Evolutionary conservation across 2,329 filamentous ascomycete genomes (phyloP).

Genomic region (Fusarium veterinarium): DNA sequence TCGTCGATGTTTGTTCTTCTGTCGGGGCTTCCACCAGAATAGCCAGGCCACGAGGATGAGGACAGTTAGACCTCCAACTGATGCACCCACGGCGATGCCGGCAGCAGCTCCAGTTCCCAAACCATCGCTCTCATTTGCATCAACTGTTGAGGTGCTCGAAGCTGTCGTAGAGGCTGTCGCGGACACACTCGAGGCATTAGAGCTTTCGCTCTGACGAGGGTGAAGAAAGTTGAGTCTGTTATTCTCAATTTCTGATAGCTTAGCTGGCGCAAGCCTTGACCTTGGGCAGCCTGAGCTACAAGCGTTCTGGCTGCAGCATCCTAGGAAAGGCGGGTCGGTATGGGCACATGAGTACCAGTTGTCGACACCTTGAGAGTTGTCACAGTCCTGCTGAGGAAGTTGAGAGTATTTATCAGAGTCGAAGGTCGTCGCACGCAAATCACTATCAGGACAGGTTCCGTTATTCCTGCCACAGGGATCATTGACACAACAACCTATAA

Average conservation of each 20-base stretch:
- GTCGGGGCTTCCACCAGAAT: slow-evolving; percentile 40
- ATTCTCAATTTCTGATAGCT: slow-evolving; percentile 18
- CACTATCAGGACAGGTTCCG: slow-evolving; percentile 49
- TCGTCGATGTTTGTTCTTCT: slow-evolving; percentile 28
- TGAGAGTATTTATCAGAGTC: slow-evolving; percentile 43
- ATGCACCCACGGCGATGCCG: slow-evolving; percentile 37
- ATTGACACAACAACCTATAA: slow-evolving; percentile 55
- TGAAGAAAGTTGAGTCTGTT: slow-evolving; percentile 32
- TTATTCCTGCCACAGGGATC: slow-evolving; percentile 49
- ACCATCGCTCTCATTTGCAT: slow-evolving; percentile 2
- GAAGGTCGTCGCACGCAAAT: slow-evolving; percentile 49
- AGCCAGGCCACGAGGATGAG: slow-evolving; percentile 33
- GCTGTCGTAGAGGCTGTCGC: slow-evolving; percentile 9
- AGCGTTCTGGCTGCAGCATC: slow-evolving; percentile 50
- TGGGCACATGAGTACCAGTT: slow-evolving; percentile 53
- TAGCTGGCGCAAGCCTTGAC: slow-evolving; percentile 22
- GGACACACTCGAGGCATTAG: slow-evolving; percentile 5
- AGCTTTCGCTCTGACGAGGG: slow-evolving; percentile 7
- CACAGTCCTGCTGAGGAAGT: slow-evolving; percentile 51
- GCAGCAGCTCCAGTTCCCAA: slow-evolving; percentile 37
- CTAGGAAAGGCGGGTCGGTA: slow-evolving; percentile 51
- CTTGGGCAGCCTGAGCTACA: slow-evolving; percentile 36
- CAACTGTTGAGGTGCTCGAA: slow-evolving; percentile 7
- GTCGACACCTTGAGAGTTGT: slow-evolving; percentile 15
- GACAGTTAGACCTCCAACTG: slow-evolving; percentile 21